Evolutionary conservation across 2,329 filamentous ascomycete species (phyloP).

Genomic region (Beauveria asiatica): DNA sequence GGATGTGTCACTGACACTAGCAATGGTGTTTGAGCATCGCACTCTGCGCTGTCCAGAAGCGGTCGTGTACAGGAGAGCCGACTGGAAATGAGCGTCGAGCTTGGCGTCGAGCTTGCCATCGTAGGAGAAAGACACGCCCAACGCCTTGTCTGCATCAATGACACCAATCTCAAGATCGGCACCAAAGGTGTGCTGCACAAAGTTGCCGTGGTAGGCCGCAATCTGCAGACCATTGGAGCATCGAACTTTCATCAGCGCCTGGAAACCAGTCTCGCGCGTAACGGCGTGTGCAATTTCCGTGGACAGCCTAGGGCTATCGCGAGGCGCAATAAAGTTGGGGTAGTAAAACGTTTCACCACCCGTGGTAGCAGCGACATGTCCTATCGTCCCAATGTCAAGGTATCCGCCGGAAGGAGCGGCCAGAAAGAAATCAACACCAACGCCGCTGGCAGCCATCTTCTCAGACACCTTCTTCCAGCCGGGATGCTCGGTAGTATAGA

Average conservation of each 20-base stretch:
- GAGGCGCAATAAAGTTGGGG: constrained; percentile 84
- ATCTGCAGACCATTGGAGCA: constrained; percentile 96
- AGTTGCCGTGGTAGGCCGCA: constrained; percentile 90
- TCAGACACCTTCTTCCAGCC: constrained; percentile 79
- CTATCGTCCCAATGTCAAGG: constrained; percentile 85
- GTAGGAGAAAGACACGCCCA: constrained; percentile 86
- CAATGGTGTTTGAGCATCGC: constrained; percentile 86
- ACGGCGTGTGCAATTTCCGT: constrained; percentile 81
- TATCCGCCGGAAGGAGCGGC: constrained; percentile 85
- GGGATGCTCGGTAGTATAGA: constrained; percentile 83
- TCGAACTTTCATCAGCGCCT: constrained; percentile 95
- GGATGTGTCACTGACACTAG: constrained; percentile 69
- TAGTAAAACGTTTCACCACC: constrained; percentile 96
- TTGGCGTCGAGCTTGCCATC: constrained; percentile 97
- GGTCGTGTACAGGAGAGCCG: constrained; percentile 88
- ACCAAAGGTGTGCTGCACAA: constrained; percentile 89
- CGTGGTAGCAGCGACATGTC: constrained; percentile 78
- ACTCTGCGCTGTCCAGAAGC: constrained; percentile 82
- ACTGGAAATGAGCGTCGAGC: constrained; percentile 95
- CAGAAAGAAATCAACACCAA: constrained; percentile 91
- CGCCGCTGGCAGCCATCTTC: constrained; percentile 78
- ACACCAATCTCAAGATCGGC: constrained; percentile 90
- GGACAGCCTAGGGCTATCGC: constrained; percentile 76
- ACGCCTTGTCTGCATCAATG: constrained; percentile 87
- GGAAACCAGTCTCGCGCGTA: constrained; percentile 85